phyloP scores from a whole-genome alignment of 768 basidiomycete genomes.

The Lactarius psammicola region DNA sequence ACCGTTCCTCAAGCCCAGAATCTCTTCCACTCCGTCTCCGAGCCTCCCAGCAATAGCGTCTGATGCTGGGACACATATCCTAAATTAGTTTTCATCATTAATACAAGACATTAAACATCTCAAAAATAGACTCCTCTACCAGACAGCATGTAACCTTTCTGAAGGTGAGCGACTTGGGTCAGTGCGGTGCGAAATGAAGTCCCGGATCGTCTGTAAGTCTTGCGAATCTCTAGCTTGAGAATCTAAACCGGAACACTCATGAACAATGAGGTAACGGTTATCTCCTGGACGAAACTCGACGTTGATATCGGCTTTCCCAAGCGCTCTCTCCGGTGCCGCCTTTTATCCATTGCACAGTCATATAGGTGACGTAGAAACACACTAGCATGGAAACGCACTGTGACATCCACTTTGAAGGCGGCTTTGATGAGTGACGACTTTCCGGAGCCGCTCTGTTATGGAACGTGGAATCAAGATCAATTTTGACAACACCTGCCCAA shows the following conservation, averaged over 20 bases:
- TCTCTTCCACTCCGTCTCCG: neutral
- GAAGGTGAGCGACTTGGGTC: neutral
- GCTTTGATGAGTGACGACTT: constrained; percentile 16
- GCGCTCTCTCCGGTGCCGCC: neutral
- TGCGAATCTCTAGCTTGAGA: neutral
- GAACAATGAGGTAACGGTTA: constrained; percentile 4
- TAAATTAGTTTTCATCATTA: neutral
- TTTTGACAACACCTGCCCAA: too few species aligned
- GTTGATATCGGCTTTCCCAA: neutral
- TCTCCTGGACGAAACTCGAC: constrained; percentile 5
- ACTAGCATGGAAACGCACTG: neutral
- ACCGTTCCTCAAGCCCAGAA: neutral
- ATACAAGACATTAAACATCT: neutral
- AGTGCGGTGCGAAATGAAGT: constrained; percentile 1
- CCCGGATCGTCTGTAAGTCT: neutral
- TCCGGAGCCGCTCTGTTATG: constrained; percentile 6
- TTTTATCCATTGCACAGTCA: neutral
- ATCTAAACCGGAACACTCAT: constrained; percentile 13
- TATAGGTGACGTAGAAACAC: neutral
- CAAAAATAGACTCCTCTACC: neutral
- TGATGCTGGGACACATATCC: neutral
- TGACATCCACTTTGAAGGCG: constrained; percentile 7
- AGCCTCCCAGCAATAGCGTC: neutral
- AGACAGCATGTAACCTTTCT: constrained; percentile 15
- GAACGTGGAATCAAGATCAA: neutral